These are phyloP conservation scores for Seiridium unicorne DNA, from an alignment of 2,329 filamentous ascomycete genomes.

Conservation along the genomic window DNA sequence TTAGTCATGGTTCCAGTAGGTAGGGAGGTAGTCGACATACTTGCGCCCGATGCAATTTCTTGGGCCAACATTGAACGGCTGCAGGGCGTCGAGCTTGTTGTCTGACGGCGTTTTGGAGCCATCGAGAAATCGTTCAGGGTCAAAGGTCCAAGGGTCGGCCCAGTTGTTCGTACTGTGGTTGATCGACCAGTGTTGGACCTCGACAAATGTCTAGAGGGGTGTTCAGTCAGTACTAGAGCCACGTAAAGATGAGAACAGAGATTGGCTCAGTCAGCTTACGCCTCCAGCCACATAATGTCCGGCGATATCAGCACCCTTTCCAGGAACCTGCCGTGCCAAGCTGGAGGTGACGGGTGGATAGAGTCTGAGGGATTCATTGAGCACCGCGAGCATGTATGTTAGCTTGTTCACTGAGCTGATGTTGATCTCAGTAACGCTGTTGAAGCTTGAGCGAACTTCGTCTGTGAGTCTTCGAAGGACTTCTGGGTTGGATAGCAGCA, in stretches of 20 bases:
- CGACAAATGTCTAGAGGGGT: constrained; percentile 29
- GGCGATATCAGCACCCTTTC: constrained; percentile 19
- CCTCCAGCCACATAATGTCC: constrained; percentile 23
- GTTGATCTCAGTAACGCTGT: constrained; percentile 34
- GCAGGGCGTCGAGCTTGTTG: constrained; percentile 26
- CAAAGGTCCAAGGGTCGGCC: constrained; percentile 33
- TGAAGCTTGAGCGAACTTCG: constrained; percentile 38
- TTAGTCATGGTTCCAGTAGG: neutral
- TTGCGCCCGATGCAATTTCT: constrained; percentile 38
- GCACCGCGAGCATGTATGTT: constrained; percentile 37
- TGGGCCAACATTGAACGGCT: constrained; percentile 35
- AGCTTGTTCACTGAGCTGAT: constrained; percentile 30
- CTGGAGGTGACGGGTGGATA: constrained; percentile 32
- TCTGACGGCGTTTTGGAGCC: constrained; percentile 22
- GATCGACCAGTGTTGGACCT: constrained; percentile 34
- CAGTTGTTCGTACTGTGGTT: constrained; percentile 37
- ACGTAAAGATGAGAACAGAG: neutral
- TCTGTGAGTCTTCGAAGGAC: constrained; percentile 28
- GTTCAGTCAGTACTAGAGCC: constrained; percentile 8
- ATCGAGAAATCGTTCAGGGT: constrained; percentile 36
- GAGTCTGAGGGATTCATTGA: constrained; percentile 41
- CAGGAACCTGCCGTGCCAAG: constrained; percentile 19
- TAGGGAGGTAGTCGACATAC: constrained; percentile 20
- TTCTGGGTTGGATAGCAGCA: constrained; percentile 27
- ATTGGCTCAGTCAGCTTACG: constrained; percentile 15